Evolutionary conservation across 768 basidiomycete species (phyloP), one percentile per base, ranked within the genome.

Genomic region (Leccinum uliginosum): DNA sequence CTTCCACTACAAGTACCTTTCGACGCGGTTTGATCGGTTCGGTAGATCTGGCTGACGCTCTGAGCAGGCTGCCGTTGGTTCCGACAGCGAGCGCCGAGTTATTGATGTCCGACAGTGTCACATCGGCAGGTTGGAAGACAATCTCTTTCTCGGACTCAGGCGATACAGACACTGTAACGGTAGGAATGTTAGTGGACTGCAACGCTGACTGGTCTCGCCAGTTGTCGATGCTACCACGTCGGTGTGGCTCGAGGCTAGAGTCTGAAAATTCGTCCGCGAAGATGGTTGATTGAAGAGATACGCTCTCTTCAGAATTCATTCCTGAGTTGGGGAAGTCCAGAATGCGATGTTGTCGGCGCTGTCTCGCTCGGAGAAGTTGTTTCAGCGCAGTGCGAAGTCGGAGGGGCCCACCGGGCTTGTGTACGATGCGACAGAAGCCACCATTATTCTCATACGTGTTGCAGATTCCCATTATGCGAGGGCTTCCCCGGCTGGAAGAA

Each of bases 391-490:
- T 69, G 26, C 84, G 80, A 55, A 96, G 78, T 21, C 87, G 83
- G 45, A 83, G 81, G 3, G 94, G 94, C 3, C 93, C 92, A 24
- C 85, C 85, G 10, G 94, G 94, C 69, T 97, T 98, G 80, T 87
- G 90, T 12, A 95, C 73, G 23, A 93, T 77, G n/a, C 90, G 86
- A 71, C 90, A 93, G 71, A 91, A 89, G 26, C 93, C 93, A 9
- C 94, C 94, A 11, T 86, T 82, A 44, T 78, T 77, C 67, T 93
- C 91, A 66, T 89, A 86, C 21, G 89, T 84, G 56, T 76, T 80
- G 53, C 85, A 83, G 14, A 84, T 80, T 10, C 77, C 73, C 78
- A 88, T 82, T 51, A 87, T 68, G 52, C 76, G 71, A 15, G 86
- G 78, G 68, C 81, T 85, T 17, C 88, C 86, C 46, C 91, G 83